phyloP scores from a whole-genome alignment of 768 basidiomycete genomes.

The Suillus americanus region DNA sequence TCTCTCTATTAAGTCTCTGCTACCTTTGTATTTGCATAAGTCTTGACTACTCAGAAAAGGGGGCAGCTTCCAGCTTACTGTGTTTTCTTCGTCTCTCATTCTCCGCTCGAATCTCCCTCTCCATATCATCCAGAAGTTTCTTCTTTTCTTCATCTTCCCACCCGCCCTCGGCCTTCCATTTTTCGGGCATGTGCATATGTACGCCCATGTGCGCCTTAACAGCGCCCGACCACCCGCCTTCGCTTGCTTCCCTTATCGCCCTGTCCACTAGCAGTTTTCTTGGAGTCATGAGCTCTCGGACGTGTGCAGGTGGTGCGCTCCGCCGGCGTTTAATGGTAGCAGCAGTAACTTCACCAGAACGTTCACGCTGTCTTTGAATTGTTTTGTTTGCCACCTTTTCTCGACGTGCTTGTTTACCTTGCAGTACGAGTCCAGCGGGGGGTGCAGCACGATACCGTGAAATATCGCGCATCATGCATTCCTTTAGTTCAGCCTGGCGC shows the following conservation, averaged over 20 bases:
- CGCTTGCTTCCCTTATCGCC: conserved; percentile 50
- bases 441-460: conserved; percentile 43
- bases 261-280: conserved; percentile 47
- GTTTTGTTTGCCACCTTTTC: conserved; percentile 68
- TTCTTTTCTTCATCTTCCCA: conserved; percentile 21
- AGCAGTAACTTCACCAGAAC: conserved; percentile 57
- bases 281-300: conserved; percentile 52
- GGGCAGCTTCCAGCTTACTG: background rate
- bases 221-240: conserved; percentile 70
- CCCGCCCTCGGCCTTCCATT: conserved; percentile 37
- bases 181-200: conserved; percentile 38
- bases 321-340: conserved; percentile 47
- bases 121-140: conserved; percentile 24
- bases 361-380: conserved; percentile 57
- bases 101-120: conserved; percentile 28
- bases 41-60: background rate
- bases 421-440: conserved; percentile 46
- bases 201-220: conserved; percentile 59
- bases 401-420: conserved; percentile 54
- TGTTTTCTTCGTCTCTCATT: conserved; percentile 21
- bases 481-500: conserved; percentile 20
- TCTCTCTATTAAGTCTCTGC: background rate
- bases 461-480: conserved; percentile 39
- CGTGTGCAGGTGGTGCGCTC: conserved; percentile 63
- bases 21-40: background rate